Conservation (phyloP, 2,329 filamentous ascomycete species). For the Aspergillus tanneri region DNA sequence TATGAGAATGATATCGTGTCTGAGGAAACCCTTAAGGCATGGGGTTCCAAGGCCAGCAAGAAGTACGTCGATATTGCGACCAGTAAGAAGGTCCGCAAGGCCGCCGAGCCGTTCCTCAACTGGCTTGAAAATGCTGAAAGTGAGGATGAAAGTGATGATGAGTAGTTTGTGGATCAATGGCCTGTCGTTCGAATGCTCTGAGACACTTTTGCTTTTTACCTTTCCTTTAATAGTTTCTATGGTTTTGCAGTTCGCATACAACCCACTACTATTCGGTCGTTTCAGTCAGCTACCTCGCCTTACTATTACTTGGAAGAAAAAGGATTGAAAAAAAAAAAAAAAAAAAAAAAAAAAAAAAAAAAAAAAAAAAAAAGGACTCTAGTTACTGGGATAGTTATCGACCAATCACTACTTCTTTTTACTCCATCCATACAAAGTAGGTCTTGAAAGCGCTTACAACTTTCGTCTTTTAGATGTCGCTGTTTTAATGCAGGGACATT, state of each 20-base stretch:
- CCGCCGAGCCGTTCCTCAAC: conserved; percentile 86
- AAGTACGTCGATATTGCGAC: conserved; percentile 89
- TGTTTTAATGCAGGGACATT: too few species aligned
- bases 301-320: conserved; percentile 1
- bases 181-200: neutral
- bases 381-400: conserved; percentile 2
- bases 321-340: conserved; percentile 1
- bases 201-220: too few species aligned
- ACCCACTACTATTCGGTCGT: conserved; percentile 15
- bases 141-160: conserved; percentile 53
- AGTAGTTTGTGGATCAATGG: conserved; percentile 36
- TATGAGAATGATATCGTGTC: conserved; percentile 87
- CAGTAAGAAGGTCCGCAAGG: conserved; percentile 94
- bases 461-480: too few species aligned
- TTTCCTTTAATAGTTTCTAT: conserved; percentile 12
- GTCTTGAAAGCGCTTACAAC: neutral
- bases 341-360: conserved; percentile 4
- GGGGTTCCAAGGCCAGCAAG: conserved; percentile 95
- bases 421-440: neutral
- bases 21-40: conserved; percentile 85
- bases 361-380: conserved; percentile 2
- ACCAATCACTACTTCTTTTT: conserved; percentile 10
- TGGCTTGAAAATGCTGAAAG: conserved; percentile 85
- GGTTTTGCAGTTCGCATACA: conserved; percentile 4
- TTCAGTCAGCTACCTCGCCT: neutral